Evolutionary conservation across 768 basidiomycete genomes (phyloP).

Genomic region (Leccinum truebloodii): DNA sequence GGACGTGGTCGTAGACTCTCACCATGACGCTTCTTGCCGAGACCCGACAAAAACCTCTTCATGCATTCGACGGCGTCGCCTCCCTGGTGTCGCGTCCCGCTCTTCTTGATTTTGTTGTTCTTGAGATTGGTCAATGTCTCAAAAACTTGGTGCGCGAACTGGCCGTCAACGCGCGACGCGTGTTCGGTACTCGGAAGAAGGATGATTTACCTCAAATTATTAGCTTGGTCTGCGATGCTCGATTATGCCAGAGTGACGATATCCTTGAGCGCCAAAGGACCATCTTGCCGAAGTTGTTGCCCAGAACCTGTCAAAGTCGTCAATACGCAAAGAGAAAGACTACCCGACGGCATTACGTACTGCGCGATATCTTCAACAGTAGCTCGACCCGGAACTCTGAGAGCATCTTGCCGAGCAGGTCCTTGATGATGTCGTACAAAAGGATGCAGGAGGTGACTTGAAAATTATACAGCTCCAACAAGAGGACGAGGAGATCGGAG

Average conservation of each 20-base stretch:
- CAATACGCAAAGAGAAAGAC: background rate
- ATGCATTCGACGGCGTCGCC: no score
- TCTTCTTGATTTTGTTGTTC: no score
- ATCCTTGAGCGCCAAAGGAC: constrained; percentile 89
- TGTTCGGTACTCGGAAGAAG: background rate
- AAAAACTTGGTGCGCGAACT: constrained; percentile 60
- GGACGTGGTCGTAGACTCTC: no score
- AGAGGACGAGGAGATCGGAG: constrained; percentile 81
- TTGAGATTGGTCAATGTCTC: no score
- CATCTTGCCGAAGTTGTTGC: constrained; percentile 85
- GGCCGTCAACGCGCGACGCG: constrained; percentile 12
- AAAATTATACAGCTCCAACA: constrained; percentile 97
- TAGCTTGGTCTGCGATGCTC: constrained; percentile 51
- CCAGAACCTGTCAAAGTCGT: constrained; percentile 69
- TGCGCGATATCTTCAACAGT: constrained; percentile 79
- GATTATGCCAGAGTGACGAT: constrained; percentile 82
- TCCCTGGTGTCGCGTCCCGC: no score
- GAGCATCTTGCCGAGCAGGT: constrained; percentile 62
- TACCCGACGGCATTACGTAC: constrained; percentile 42
- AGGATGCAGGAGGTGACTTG: constrained; percentile 68
- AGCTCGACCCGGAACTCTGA: constrained; percentile 85
- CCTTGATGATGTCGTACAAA: constrained; percentile 54
- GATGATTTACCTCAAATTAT: constrained; percentile 47
- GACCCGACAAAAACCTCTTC: no score
- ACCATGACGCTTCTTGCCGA: no score